Base-by-base conservation (phyloP, 805 yeast species). In the Wickerhamiella allomyrinae region DNA sequence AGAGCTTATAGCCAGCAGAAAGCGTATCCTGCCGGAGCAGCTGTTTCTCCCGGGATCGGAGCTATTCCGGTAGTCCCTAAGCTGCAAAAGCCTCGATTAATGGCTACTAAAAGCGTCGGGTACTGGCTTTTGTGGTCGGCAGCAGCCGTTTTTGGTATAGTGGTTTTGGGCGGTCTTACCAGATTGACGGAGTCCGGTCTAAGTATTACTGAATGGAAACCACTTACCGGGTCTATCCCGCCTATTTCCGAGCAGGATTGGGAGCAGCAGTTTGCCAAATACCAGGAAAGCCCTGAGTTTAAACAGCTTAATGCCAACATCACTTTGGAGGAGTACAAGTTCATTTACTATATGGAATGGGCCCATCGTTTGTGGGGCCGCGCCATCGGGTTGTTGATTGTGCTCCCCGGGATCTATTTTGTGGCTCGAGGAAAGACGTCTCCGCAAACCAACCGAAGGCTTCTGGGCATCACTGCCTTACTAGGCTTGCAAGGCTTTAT, bases 291-390 rank as follows among this genome's bases (percentile, higher is more conserved):
- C 1, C 99, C 99, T 1, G 99, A 91, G 58, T 91, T 84, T 61
- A 74, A 79, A 57, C 82, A 78, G 53, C 69, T 91, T 49, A 91
- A 93, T 63, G 78, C 95, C 1, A 85, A 86, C 57, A 82, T 85
- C 57, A 77, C 84, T 15, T 60, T 91, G 45, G 95, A 86, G 2
- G 98, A 91, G 58, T 91, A 84, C 69, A 85, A 91, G 61, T 89
- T 86, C 58, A 91, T 91, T 49, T 91, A 79, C 65, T 77, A 74
- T 57, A 89, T 91, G 96, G 99, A 91, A 63, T 91, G 98, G 99
- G 78, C 79, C 35, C 99, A 91, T 61, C 71, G 98, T 54, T 63
- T 89, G 44, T 73, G 91, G 69, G 98, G 97, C 14, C 74, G 98
- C 60, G 72, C 80, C 41, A 87, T 91, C 53, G 98, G 98, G 33